Evolutionary conservation across 2,329 filamentous ascomycete species (phyloP), one percentile per base, ranked within the genome.

Genomic region (Cladosporium oxysporum): DNA sequence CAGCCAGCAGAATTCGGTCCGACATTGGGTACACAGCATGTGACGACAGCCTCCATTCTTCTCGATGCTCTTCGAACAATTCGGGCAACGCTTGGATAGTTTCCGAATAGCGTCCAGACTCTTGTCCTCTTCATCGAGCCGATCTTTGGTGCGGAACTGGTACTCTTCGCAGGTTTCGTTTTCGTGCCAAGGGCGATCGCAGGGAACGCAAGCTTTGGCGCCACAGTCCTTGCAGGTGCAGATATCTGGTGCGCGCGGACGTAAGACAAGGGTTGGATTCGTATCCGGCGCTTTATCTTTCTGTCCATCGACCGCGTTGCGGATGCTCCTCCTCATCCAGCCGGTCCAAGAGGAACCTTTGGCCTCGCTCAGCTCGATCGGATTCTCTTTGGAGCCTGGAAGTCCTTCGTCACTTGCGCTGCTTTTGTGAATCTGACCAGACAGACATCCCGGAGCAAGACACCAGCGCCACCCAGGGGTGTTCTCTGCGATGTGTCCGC

Each of bases 401-500:
- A 14, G 49, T 0, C 6, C 18, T 29, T n/a, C 16, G 29, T 31
- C 29, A 2, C 16, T 23, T n/a, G n/a, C 16, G 18, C 52, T 31
- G 18, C 26, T 55, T n/a, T n/a, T 6, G 28, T 82, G 82, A 1
- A 75, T 77, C 66, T 87, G 85, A 0, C 85, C 85, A 0, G 79
- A 81, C 8, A 77, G 78, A 69, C 86, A 88, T 2, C 75, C 76
- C 0, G 82, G 75, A 26, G 69, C 66, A 1, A 85, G 77, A 69
- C 86, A 88, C 82, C 83, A 86, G 18, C 81, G 73, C 70, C 85
- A 87, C 29, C 79, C 69, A 23, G 72, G 74, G 5, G 68, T 72
- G 44, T 60, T 66, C 6, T 75, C 73, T n/a, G 63, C 69, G 35
- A 74, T 70, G 50, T 70, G 67, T 4, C 68, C 68, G 11, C 71